phyloP scores from a whole-genome alignment of 306 rosid species.

The Malus asiatica region DNA sequence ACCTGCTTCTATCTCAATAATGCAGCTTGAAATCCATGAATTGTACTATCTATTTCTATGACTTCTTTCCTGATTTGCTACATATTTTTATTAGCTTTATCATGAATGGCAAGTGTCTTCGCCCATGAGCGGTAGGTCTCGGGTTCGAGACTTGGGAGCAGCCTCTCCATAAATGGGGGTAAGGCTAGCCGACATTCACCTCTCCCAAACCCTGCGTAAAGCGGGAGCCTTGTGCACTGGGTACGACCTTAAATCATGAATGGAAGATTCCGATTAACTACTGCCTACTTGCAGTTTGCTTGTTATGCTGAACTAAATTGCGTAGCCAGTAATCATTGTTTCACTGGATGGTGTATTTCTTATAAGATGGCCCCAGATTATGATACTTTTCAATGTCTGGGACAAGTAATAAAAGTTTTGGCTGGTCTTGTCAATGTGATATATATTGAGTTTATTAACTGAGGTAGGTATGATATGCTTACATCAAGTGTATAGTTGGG shows the following conservation, averaged over 20 bases:
- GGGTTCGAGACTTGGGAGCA: no score
- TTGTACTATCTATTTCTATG: neutral
- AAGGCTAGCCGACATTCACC: no score
- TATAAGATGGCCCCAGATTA: neutral
- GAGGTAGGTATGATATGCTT: neutral
- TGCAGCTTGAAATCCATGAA: neutral
- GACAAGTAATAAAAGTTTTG: neutral
- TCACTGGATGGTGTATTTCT: neutral
- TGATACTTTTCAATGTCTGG: neutral
- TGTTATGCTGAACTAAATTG: neutral
- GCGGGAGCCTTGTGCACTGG: no score
- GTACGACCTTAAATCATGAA: no score
- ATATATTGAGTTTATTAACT: neutral
- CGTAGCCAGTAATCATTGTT: neutral
- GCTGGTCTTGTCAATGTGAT: neutral
- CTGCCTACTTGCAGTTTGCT: neutral
- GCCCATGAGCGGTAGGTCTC: no score
- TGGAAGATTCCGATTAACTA: neutral
- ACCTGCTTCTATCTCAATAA: neutral
- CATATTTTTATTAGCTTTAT: neutral
- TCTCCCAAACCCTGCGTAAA: no score
- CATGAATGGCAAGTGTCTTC: no score
- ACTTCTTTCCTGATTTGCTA: neutral
- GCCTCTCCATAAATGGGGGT: no score
- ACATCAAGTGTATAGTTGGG: neutral